Evolutionary conservation across 176 grass and related monocot genomes (phyloP), one percentile per base, ranked within the genome.

Genomic region (Lolium multiflorum): DNA sequence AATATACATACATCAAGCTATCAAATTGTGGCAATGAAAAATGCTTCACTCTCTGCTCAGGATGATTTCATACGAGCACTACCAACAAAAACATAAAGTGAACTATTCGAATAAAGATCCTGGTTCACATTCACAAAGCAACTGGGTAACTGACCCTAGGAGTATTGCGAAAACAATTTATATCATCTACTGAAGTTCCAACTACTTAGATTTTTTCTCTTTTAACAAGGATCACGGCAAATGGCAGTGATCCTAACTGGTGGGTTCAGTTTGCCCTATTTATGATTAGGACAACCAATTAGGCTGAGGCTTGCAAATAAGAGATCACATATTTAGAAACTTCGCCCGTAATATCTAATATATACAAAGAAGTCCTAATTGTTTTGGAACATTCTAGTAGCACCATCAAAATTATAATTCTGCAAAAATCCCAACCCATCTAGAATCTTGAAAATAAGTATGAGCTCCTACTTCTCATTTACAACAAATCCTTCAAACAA

Each of bases 391-490:
- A 35, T 35, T 35, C 31, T 35, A 35, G 31, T 3, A 35, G 2
- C 59, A 18, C 52, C 5, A 55, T 15, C 10, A 78, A 69, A 69
- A 20, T 20, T 21, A 81, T 63, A 74, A 14, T 74, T 10, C 46
- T 17, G 66, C 6, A 46, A 28, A 82, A 75, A 9, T 6, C 0
- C n/a, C 13, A 68, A 56, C 72, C 38, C 49, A 76, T 11, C 41
- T 73, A 73, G 25, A 61, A 7, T 79, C 72, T 38, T 39, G 10
- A 38, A 78, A 35, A 35, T n/a, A 73, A 50, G 28, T 74, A 26
- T 7, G 15, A 58, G 51, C 38, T 7, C n/a, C 46, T 25, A 54
- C 51, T 55, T 67, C 15, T 71, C 14, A 37, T 11, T 52, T 48
- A 71, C 37, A n/a, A 31, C 56, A 60, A 50, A 39, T 16, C 3